phyloP scores from a whole-genome alignment of 352 stramenopile genomes.

The Phytophthora hibernalis region DNA sequence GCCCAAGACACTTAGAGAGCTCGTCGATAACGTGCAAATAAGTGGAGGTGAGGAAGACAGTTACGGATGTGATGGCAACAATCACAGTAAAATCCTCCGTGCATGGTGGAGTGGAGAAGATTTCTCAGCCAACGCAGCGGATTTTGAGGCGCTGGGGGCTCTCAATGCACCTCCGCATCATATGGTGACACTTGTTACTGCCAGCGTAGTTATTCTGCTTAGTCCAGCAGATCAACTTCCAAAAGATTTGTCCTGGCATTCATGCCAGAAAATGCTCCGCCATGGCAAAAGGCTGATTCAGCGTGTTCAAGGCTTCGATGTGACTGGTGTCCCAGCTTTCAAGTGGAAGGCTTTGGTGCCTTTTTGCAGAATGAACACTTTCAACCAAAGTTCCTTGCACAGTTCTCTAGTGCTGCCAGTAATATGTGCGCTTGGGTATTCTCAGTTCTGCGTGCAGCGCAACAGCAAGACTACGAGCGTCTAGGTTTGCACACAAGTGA shows the following conservation, averaged over 20 bases:
- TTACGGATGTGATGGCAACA: conserved; percentile 19
- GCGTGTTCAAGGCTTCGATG: conserved; percentile 49
- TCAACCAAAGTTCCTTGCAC: conserved; percentile 63
- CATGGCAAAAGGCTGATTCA: conserved; percentile 60
- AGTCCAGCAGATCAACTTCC: conserved; percentile 73
- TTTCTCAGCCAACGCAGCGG: conserved; percentile 48
- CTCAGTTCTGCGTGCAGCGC: conserved; percentile 41
- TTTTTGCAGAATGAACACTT: conserved; percentile 82
- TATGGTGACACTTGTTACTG: conserved; percentile 65
- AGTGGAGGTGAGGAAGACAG: conserved; percentile 19
- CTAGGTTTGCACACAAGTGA: conserved; percentile 28
- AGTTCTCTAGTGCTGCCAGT: conserved; percentile 57
- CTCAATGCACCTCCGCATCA: conserved; percentile 56
- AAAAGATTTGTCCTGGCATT: conserved; percentile 75
- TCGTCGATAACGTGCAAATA: conserved; percentile 60
- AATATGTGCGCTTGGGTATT: conserved; percentile 78
- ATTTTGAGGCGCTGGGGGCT: conserved; percentile 60
- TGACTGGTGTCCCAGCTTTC: conserved; percentile 54
- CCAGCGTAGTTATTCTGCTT: conserved; percentile 75
- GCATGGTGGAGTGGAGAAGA: conserved; percentile 45
- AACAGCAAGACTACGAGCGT: conserved; percentile 44
- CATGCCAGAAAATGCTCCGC: conserved; percentile 68
- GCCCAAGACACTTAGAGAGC: conserved; percentile 66
- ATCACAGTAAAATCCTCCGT: conserved; percentile 20
- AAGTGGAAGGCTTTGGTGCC: conserved; percentile 80